Evolutionary conservation across 495 filamentous ascomycete genomes (phyloP), one percentile per base, ranked within the genome.

Genomic region (Diplogelasinospora grovesii): DNA sequence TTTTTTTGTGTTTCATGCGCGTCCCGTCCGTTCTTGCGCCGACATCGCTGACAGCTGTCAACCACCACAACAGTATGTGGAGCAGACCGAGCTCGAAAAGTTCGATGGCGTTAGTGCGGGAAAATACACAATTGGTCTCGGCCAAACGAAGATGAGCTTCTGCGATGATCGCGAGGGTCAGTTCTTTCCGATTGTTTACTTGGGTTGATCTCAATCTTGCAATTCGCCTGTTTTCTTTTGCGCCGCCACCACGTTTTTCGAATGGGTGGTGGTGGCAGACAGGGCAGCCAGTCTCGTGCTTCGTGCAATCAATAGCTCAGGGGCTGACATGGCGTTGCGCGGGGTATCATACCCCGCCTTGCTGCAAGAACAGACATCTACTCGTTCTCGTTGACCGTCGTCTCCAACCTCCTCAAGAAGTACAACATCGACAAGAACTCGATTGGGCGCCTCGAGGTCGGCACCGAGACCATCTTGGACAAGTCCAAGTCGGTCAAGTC

Each of bases 401-500:
- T 86, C 52, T 89, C 88, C 49, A 88, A 83, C 53, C 83, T 98
- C 39, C 68, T 98, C 48, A 75, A 78, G 64, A 97, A 96, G 61
- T 95, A 95, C 79, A 82, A 82, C 55, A 82, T 98, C 66, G 89
- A 98, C 68, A 74, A 82, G 50, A 82, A 82, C 63, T 80, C 83
- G 43, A 85, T 98, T 56, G 92, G 92, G 40, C 83, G 92, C 48
- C 76, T 98, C 52, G 92, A 98, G 69, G 92, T 98, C 51, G 92
- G 92, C 57, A 98, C 92, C 37, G 92, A 98, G 80, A 98, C 92
- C 36, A 76, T 98, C 27, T 75, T 98, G 58, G 92, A 98, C 77
- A 98, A 98, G 77, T 97, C 92, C 53, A 98, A 98, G 76, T 97
- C 93, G 20, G 92, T 98, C 74, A 98, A 98, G 79, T 86, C 89